These are phyloP conservation scores for Suillus spraguei DNA, from an alignment of 768 basidiomycete genomes.

Conservation along the genomic window DNA sequence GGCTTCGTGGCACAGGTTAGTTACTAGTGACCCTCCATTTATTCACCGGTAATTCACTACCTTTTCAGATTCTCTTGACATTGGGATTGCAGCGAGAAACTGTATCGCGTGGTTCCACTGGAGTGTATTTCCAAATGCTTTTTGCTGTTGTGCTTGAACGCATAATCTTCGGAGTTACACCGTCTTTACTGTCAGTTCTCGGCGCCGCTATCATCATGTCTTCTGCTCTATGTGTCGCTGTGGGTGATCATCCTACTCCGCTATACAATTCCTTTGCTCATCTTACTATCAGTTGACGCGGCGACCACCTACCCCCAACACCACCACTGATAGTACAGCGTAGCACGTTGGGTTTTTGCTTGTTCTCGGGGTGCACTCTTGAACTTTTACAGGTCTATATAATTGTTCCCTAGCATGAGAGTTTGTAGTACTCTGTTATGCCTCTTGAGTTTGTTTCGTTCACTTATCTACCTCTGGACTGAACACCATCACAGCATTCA, in stretches of 20 bases:
- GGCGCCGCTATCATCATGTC: slow-evolving; percentile 68
- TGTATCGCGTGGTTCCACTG: slow-evolving; percentile 62
- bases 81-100: slow-evolving; percentile 67
- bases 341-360: background rate
- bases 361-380: background rate
- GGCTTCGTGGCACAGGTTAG: slow-evolving; percentile 24
- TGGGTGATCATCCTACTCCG: slow-evolving; percentile 34
- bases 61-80: slow-evolving; percentile 51
- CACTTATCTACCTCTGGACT: background rate
- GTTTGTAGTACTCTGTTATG: background rate
- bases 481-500: background rate
- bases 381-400: background rate
- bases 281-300: background rate
- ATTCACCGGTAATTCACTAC: background rate
- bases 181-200: slow-evolving; percentile 57
- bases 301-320: background rate
- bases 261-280: background rate
- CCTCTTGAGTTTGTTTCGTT: background rate
- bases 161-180: slow-evolving; percentile 60
- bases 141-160: slow-evolving; percentile 69
- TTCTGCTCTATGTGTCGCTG: slow-evolving; percentile 67
- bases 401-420: background rate
- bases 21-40: background rate
- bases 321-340: background rate
- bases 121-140: slow-evolving; percentile 62